phyloP scores from a whole-genome alignment of 139 green algal species.

The Coelastrella sp. region DNA sequence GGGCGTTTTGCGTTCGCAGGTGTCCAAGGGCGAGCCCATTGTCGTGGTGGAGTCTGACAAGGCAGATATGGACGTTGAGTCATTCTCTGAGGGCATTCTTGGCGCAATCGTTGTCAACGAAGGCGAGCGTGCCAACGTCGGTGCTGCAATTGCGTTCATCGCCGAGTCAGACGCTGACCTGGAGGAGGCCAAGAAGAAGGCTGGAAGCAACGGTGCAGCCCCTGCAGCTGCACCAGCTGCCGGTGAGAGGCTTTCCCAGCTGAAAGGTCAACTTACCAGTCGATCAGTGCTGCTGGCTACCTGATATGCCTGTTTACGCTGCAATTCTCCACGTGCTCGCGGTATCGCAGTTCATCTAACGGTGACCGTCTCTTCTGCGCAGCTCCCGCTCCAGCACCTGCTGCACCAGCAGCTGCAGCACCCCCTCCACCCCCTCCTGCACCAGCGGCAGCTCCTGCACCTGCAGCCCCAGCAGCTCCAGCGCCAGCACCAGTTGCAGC shows the following conservation, averaged over 20 bases:
- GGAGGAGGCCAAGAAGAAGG: slow-evolving; percentile 93
- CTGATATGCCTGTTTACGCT: no score
- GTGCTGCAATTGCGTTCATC: slow-evolving; percentile 94
- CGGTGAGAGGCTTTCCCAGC: background rate
- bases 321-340: no score
- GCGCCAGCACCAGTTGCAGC: slow-evolving; percentile 55
- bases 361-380: background rate
- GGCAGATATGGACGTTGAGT: slow-evolving; percentile 99
- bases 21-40: slow-evolving; percentile 78
- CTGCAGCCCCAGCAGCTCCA: slow-evolving; percentile 51
- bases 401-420: slow-evolving; percentile 48
- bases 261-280: background rate
- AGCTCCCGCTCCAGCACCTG: slow-evolving; percentile 46
- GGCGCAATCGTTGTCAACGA: slow-evolving; percentile 67
- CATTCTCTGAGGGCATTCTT: slow-evolving; percentile 83
- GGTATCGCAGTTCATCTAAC: no score
- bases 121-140: slow-evolving; percentile 92
- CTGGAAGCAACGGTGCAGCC: slow-evolving; percentile 55
- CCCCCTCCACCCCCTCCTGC: slow-evolving; percentile 39
- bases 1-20: slow-evolving; percentile 5
- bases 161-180: slow-evolving; percentile 97
- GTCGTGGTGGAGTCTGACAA: slow-evolving; percentile 99
- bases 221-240: slow-evolving; percentile 53
- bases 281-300: background rate
- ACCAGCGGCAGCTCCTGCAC: slow-evolving; percentile 43